Evolutionary conservation across 345 rosid species (phyloP).

Genomic region (Linum usitatissimum): DNA sequence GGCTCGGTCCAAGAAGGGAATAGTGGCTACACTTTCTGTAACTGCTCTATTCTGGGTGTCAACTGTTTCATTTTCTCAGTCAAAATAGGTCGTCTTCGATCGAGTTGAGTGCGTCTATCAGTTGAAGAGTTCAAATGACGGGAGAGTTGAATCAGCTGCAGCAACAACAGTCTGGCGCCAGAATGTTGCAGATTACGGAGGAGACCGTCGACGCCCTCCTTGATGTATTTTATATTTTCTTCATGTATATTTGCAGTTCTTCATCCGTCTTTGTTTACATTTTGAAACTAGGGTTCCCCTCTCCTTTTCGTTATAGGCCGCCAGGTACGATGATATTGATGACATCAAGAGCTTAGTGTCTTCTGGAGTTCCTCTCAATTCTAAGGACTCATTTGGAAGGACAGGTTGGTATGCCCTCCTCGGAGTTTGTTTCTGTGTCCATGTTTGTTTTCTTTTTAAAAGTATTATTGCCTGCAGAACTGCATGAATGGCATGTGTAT

Average conservation of each 20-base stretch:
- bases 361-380: constrained; percentile 57
- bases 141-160: constrained; percentile 20
- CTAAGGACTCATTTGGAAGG: constrained; percentile 76
- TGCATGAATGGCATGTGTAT: neutral
- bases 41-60: too few species aligned
- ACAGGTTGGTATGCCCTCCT: constrained; percentile 33
- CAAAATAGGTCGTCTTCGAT: too few species aligned
- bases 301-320: constrained; percentile 49
- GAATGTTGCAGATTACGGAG: constrained; percentile 31
- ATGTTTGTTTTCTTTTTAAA: neutral
- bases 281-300: neutral
- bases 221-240: constrained; percentile 25
- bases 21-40: too few species aligned
- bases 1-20: too few species aligned
- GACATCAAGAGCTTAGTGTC: constrained; percentile 47
- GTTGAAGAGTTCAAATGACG: constrained; percentile 23
- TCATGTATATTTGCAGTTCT: neutral
- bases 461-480: neutral
- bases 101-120: neutral
- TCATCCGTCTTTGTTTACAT: neutral
- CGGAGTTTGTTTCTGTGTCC: neutral
- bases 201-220: constrained; percentile 53
- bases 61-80: too few species aligned
- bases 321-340: constrained; percentile 73
- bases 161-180: constrained; percentile 6